Base-by-base conservation (phyloP, 78 protist genomes). In the Dictyostelium purpureum region DNA sequence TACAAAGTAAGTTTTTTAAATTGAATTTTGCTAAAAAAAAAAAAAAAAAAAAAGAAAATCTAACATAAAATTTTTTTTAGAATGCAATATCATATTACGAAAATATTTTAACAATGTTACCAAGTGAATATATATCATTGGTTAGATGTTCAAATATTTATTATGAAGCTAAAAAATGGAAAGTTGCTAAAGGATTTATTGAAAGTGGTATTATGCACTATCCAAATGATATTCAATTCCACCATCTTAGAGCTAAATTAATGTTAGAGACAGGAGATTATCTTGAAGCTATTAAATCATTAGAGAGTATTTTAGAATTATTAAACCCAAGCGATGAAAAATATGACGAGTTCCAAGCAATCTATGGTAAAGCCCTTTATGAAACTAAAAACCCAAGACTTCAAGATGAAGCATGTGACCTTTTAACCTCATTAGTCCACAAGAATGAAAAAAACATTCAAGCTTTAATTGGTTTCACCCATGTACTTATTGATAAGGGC, bases 401-500 rank as follows among this genome's bases (percentile, higher is more conserved):
- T 31, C 78, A 70, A 31, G 80, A 82, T 28, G 52, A 82, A 45
- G 78, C 66, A 6, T 85, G 92, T 52, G 59, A 70, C 19, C 33
- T 70, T 0, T 14, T 85, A n/a, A 73, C 63, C 3, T 45, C 26
- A 7, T 31, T 65, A 3, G 76, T 43, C 6, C 70, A 67, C 10
- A 38, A 47, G 6, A 79, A 85, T 57, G 92, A 85, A 74, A 35
- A 33, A 11, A 59, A 54, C 14, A 37, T 85, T 26, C 49, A 73
- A 47, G 92, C 63, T 19, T 45, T 85, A 45, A 59, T 66, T 21
- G 92, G 92, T 4, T 85, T 85, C 33, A 66, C 92, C 6, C 76
- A 85, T 61, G 82, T 85, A 6, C 49, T 85, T 0, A 49, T 56
- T 26, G 92, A 85, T 40, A 38, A 70, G 10, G 49, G 54, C 5